Conservation (phyloP, 2,329 filamentous ascomycete species). For the Lachnellula suecica region DNA sequence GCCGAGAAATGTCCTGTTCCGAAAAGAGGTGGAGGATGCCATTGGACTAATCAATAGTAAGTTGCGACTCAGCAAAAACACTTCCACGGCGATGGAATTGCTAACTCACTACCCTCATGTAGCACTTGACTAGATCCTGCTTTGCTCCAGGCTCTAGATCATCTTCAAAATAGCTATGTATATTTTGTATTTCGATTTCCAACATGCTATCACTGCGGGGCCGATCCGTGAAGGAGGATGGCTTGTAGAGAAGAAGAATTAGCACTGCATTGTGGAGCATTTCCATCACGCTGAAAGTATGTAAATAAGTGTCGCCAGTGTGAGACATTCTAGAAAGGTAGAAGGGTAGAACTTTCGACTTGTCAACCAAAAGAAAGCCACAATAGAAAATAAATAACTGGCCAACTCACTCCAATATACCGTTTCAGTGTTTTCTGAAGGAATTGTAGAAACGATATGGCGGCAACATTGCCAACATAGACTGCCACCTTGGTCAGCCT, state of each 20-base stretch:
- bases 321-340: too few relatives aligned
- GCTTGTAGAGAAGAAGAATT: background rate
- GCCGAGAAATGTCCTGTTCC: constrained; percentile 1
- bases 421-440: constrained; percentile 10
- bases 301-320: too few relatives aligned
- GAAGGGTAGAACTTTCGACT: too few relatives aligned
- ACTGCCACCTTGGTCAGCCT: constrained; percentile 8
- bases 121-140: background rate
- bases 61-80: background rate
- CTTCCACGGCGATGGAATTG: background rate
- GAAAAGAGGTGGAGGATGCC: constrained; percentile 8
- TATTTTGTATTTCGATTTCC: background rate
- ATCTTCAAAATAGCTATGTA: background rate
- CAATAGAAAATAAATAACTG: too few relatives aligned
- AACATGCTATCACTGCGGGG: constrained; percentile 1
- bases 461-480: constrained; percentile 15
- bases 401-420: constrained; percentile 8
- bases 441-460: constrained; percentile 15
- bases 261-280: too few relatives aligned
- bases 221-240: constrained; percentile 10
- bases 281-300: too few relatives aligned
- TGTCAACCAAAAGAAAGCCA: too few relatives aligned
- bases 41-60: constrained; percentile 1
- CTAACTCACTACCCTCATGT: background rate
- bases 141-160: background rate